These are phyloP conservation scores for Paspalum notatum DNA, from an alignment of 176 grass and related monocot species.

Conservation along the genomic window DNA sequence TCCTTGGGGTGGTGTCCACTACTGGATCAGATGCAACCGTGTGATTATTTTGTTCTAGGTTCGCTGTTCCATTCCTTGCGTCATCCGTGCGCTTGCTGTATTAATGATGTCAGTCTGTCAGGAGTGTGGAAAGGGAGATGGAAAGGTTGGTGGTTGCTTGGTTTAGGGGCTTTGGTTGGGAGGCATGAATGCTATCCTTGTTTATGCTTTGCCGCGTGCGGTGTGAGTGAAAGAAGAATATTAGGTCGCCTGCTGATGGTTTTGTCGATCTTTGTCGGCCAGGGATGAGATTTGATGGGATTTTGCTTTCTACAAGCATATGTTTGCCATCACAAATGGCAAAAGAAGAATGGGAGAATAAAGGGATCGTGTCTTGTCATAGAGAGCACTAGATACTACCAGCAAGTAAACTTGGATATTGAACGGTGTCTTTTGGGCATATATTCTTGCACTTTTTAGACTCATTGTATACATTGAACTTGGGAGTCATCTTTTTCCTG, in stretches of 20 bases:
- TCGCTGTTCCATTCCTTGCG: neutral
- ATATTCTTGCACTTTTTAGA: slow-evolving; percentile 11
- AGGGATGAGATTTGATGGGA: slow-evolving; percentile 29
- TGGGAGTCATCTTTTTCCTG: neutral
- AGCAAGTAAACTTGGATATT: neutral
- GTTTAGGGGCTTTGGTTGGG: neutral
- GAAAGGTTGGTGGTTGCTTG: neutral
- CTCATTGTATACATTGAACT: neutral
- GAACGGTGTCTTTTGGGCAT: slow-evolving; percentile 11
- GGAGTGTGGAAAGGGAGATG: neutral
- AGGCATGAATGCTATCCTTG: slow-evolving; percentile 2
- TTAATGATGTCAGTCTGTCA: neutral
- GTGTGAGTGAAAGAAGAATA: slow-evolving; percentile 3
- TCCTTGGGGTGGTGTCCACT: neutral
- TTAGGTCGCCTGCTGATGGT: neutral
- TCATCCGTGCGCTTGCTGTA: neutral
- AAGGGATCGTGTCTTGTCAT: slow-evolving; percentile 33
- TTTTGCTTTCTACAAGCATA: slow-evolving; percentile 38
- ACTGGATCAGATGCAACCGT: slow-evolving; percentile 23
- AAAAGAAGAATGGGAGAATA: slow-evolving; percentile 42
- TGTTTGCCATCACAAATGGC: slow-evolving; percentile 27
- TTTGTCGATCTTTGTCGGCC: slow-evolving; percentile 15
- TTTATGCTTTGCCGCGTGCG: slow-evolving; percentile 3
- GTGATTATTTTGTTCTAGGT: slow-evolving; percentile 18
- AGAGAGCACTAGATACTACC: slow-evolving; percentile 20